phyloP scores from a whole-genome alignment of 352 stramenopile species.

The Pythium chondricola region DNA sequence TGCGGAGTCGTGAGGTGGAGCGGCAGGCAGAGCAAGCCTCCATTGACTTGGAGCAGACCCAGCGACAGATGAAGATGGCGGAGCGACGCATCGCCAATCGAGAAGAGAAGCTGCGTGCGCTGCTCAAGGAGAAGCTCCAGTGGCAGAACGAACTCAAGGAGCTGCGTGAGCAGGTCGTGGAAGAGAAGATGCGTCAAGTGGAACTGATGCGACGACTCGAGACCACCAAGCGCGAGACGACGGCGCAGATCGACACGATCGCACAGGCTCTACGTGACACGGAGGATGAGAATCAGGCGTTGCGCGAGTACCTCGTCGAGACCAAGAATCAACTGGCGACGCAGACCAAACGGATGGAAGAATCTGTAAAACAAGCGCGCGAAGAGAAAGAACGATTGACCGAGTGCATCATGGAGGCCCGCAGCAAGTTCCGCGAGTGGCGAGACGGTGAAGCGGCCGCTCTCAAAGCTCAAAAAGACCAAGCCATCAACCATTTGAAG shows the following conservation, averaged over 20 bases:
- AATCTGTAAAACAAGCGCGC: constrained; percentile 32
- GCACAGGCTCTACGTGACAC: constrained; percentile 22
- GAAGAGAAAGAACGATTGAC: constrained; percentile 59
- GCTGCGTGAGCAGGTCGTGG: constrained; percentile 45
- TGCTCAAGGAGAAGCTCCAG: constrained; percentile 68
- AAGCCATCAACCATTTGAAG: constrained; percentile 40
- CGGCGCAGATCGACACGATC: constrained; percentile 29
- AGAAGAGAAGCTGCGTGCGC: constrained; percentile 49
- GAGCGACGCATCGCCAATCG: constrained; percentile 49
- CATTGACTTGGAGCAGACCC: constrained; percentile 38
- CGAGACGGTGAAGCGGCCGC: constrained; percentile 42
- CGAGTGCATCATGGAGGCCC: constrained; percentile 40
- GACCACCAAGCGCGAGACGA: constrained; percentile 35
- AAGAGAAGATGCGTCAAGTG: constrained; percentile 71
- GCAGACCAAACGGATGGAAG: constrained; percentile 46
- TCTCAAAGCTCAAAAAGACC: constrained; percentile 34
- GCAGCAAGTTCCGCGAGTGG: constrained; percentile 60
- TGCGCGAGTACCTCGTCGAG: constrained; percentile 33
- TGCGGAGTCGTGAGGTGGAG: constrained; percentile 47
- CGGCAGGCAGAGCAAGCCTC: constrained; percentile 36
- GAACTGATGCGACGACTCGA: constrained; percentile 56
- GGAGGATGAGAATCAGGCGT: constrained; percentile 39
- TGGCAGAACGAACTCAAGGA: constrained; percentile 63
- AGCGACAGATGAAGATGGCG: constrained; percentile 54
- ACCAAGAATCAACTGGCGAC: constrained; percentile 32